phyloP scores from a whole-genome alignment of 768 basidiomycete genomes.

The Naganishia vishniacii region DNA sequence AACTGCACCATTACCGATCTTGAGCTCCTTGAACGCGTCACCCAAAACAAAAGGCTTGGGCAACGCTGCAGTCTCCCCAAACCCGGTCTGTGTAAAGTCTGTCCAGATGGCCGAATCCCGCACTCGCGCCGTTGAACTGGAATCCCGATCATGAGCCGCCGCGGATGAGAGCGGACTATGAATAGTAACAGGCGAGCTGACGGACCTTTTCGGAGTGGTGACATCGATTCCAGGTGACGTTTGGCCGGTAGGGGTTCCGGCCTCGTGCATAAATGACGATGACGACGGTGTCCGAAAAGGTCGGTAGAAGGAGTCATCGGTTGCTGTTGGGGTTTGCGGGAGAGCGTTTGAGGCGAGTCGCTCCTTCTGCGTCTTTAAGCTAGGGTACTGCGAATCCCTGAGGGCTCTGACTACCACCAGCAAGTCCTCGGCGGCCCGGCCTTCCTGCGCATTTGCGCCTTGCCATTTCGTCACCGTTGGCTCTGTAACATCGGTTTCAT shows the following conservation, averaged over 20 bases:
- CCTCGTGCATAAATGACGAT: constrained; percentile 8
- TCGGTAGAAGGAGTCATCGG: neutral
- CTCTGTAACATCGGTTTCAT: neutral
- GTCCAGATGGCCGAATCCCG: constrained; percentile 5
- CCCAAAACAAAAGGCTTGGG: constrained; percentile 6
- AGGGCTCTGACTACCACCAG: neutral
- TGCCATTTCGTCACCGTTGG: neutral
- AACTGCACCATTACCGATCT: neutral
- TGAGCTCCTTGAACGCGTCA: constrained; percentile 11
- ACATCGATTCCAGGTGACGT: neutral
- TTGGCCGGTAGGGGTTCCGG: neutral
- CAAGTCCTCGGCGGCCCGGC: neutral
- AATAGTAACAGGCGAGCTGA: neutral
- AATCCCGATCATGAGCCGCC: neutral
- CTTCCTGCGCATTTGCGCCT: neutral
- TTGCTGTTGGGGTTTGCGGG: neutral
- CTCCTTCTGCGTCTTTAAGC: neutral
- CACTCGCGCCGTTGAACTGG: neutral
- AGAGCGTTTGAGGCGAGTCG: neutral
- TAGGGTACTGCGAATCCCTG: neutral
- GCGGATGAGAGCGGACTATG: neutral
- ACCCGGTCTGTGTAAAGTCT: constrained; percentile 10
- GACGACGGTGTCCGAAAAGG: constrained; percentile 15
- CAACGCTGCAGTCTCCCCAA: neutral
- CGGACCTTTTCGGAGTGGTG: neutral